A percentile compares a stretch with the other conserved stretches of the same genome.
Conservation (phyloP, 305 asterid species). For the Coffea humblotiana region DNA sequence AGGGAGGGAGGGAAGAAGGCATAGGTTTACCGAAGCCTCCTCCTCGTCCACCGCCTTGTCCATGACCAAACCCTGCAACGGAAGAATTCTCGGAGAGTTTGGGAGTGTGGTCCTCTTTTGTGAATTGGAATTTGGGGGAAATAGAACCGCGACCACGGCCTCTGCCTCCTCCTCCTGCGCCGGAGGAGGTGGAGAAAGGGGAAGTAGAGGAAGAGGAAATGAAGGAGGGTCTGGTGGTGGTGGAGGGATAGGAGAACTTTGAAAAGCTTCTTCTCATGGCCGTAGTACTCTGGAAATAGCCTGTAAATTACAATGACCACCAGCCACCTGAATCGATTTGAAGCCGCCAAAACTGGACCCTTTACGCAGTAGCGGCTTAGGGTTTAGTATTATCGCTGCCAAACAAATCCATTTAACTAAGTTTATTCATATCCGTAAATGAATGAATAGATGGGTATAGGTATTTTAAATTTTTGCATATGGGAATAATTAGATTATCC, state of each 20-base stretch:
- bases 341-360: too few relatives aligned
- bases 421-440: too few relatives aligned
- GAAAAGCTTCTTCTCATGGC: slow-evolving; percentile 71
- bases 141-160: slow-evolving; percentile 64
- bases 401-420: too few relatives aligned
- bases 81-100: slow-evolving; percentile 18
- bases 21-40: slow-evolving; percentile 51
- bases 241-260: slow-evolving; percentile 46
- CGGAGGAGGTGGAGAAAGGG: slow-evolving; percentile 59
- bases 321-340: not conserved
- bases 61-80: slow-evolving; percentile 45
- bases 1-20: slow-evolving; percentile 44
- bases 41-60: slow-evolving; percentile 23
- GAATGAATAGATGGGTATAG: too few relatives aligned
- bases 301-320: not conserved
- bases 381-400: too few relatives aligned
- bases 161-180: slow-evolving; percentile 30
- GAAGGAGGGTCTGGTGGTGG: slow-evolving; percentile 38
- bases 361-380: not conserved
- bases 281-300: not conserved
- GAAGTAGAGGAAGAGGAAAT: slow-evolving; percentile 36
- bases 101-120: not conserved
- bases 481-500: too few relatives aligned
- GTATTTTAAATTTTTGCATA: too few relatives aligned
- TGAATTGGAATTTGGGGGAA: slow-evolving; percentile 13